phyloP scores from a whole-genome alignment of 371 early-diverging fungal species.

The Syncephalis plumigaleata region DNA sequence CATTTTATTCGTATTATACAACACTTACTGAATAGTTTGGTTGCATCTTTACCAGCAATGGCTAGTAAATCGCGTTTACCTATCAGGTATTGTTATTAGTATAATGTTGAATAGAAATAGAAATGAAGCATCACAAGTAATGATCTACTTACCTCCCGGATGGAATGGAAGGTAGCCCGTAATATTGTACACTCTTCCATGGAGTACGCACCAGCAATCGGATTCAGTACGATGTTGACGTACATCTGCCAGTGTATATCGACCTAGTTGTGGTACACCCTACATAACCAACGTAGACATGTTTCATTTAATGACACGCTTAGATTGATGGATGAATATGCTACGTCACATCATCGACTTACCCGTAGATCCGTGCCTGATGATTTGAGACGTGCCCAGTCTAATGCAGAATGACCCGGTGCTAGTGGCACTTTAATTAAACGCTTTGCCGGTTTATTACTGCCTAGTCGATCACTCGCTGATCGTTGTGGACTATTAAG shows the following conservation, averaged over 20 bases:
- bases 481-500: too few relatives aligned
- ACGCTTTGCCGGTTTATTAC: conserved; percentile 13
- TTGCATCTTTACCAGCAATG: conserved; percentile 88
- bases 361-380: conserved; percentile 65
- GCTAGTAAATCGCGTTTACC: conserved; percentile 72
- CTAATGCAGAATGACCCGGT: conserved; percentile 81
- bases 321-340: not conserved
- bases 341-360: conserved; percentile 7
- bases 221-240: conserved; percentile 51
- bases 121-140: not conserved
- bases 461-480: too few relatives aligned
- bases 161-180: conserved; percentile 90
- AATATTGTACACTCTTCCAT: conserved; percentile 88
- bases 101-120: not conserved
- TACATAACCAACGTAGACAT: conserved; percentile 9
- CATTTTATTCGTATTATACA: not conserved
- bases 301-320: not conserved
- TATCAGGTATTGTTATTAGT: not conserved
- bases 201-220: conserved; percentile 89
- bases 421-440: conserved; percentile 66
- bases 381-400: conserved; percentile 74
- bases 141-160: conserved; percentile 64
- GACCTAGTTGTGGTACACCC: conserved; percentile 31
- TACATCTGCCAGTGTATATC: conserved; percentile 62
- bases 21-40: conserved; percentile 67